Conservation (phyloP, 2,329 filamentous ascomycete species). For the Rachicladosporium sp. region DNA sequence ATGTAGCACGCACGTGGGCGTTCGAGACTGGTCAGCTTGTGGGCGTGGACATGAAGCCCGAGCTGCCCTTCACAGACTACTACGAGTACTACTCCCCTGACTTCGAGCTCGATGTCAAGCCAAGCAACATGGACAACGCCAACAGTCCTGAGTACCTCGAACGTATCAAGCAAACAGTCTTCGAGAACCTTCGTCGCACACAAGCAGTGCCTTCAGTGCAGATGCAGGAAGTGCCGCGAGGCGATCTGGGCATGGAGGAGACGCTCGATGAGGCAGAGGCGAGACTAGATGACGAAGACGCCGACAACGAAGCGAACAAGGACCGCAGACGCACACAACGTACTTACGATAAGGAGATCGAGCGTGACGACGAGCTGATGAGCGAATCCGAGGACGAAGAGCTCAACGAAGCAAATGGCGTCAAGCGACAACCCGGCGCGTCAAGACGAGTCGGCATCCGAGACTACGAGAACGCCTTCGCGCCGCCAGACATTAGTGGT, state of each 20-base stretch:
- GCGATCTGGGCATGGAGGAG: constrained; percentile 43
- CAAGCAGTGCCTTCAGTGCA: constrained; percentile 49
- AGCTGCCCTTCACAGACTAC: constrained; percentile 94
- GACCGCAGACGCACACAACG: constrained; percentile 73
- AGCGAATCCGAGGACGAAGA: constrained; percentile 79
- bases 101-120: constrained; percentile 56
- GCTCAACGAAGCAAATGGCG: constrained; percentile 58
- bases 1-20: constrained; percentile 49
- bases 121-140: constrained; percentile 61
- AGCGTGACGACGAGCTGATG: constrained; percentile 56
- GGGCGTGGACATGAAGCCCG: constrained; percentile 64
- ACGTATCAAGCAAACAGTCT: constrained; percentile 53
- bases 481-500: constrained; percentile 40
- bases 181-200: constrained; percentile 54
- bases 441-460: constrained; percentile 45
- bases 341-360: constrained; percentile 65
- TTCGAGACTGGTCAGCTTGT: constrained; percentile 69
- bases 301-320: constrained; percentile 77
- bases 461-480: constrained; percentile 47
- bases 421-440: constrained; percentile 41
- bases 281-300: constrained; percentile 55
- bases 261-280: constrained; percentile 52
- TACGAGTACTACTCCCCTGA: constrained; percentile 68
- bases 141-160: constrained; percentile 57
- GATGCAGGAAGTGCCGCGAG: constrained; percentile 50